Base-by-base conservation (phyloP, 345 rosid genomes). In the Populus simonii region DNA sequence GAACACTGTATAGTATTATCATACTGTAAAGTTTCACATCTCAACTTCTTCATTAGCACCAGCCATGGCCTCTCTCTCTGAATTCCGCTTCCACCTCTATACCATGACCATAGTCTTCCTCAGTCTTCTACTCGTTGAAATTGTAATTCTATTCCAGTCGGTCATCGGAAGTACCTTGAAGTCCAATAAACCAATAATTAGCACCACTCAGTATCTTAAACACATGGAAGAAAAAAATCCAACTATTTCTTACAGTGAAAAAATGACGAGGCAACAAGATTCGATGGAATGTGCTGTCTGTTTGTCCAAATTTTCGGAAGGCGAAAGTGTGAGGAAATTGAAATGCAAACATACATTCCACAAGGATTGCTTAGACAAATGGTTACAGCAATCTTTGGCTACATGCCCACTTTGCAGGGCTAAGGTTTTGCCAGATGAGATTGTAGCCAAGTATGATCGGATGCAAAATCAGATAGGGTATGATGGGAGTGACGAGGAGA, bases 351-450 rank as follows among this genome's bases (percentile, higher is more conserved):
- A 89, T 49, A 55, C 78, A 7, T 89, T 86, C 78, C 92, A 89
- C 74, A 87, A 76, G 79, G 89, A 78, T 59, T 89, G 92, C 66
- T 51, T 89, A 8, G 92, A 89, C 74, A 59, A 27, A 57, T 89
- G 92, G 92, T 59, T 89, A 55, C 83, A 80, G 16, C 85, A 77
- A 35, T 72, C 73, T 63, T 68, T 70, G 67, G 88, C 89, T 4
- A 85, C 90, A 0, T 89, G 92, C 45, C 92, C 92, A 10, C 88
- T 89, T 51, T 89, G 92, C 80, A 57, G 92, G 68, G 79, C 79
- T 7, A 84, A 78, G 76, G 87, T 87, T 11, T 72, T 89, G 81
- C 87, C 92, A 2, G 90, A 89, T 17, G 82, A 84, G 71, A 49
- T 87, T 11, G 86, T 76, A 29, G 86, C 84, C 7, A 74, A 49